Evolutionary conservation across 768 basidiomycete species (phyloP), one percentile per base, ranked within the genome.

Genomic region (Tylopilus subfusipes): DNA sequence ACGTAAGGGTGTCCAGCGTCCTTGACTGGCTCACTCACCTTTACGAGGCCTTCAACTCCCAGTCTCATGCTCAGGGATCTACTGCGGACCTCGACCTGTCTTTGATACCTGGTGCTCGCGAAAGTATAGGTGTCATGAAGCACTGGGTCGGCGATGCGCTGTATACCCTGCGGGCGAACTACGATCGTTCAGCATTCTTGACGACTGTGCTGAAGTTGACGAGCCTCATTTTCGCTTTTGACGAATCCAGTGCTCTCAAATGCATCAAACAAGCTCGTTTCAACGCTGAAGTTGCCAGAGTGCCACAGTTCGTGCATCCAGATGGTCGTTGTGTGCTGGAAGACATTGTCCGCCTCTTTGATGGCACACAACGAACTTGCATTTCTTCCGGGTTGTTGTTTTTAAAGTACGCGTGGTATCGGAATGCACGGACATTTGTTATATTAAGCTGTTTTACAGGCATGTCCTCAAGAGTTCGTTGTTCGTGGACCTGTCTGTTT

Each of bases 11-110:
- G 4, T 19, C 21, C 54, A 60, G 59, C 3, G 24, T 50, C 18
- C 47, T 60, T 2, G 11, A 48, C 18, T 82, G 13, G 78, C 66
- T 84, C 9, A 60, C 57, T 5, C 72, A 68, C 25, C 65, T 86
- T 0, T 78, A 83, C 50, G 77, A 80, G 19, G 73, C 76, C 2
- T 47, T 85, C 7, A 72, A 76, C 54, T 84, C 85, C 3, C 63
- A 78, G 1, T 72, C 65, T 45, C 68, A 78, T 51, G 52, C 64
- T n/a, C 69, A 83, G 42, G 86, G 84, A 5, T 75, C 78, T 0
- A 50, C 64, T 0, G 63, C 73, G 0, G 57, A 68, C 42, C 63
- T 83, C 1, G 67, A 75, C 31, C 50, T 68, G 11, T 56, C 58
- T 2, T 25, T 56, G 12, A 76, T 82, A 27, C 76, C 77, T 1